Evolutionary conservation across 495 filamentous ascomycete species (phyloP), one percentile per base, ranked within the genome.

Genomic region (Xylaria castorea): DNA sequence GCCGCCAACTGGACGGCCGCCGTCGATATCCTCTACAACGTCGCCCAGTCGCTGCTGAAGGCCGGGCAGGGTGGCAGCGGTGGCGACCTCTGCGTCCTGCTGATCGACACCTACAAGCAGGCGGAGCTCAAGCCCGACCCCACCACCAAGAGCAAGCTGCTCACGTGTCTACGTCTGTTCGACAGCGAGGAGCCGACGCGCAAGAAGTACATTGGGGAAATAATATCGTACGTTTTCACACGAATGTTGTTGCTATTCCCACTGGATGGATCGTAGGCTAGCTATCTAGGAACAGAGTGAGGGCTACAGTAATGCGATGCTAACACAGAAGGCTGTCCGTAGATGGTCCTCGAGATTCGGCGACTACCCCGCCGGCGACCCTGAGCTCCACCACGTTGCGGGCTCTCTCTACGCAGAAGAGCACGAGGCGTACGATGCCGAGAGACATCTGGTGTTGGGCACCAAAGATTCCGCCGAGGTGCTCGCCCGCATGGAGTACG

Each of bases 331-430:
- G 57, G 53, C 40, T 72, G 34, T 58, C 27, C 46, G 53, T 69
- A 92, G 90, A 70, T 99, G 96, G 96, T 95, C 94, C 75, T 86
- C 88, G 34, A 92, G 91, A 75, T 91, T 88, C 77, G 94, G 95
- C 71, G 92, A 95, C 51, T 91, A 93, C 78, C 96, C 97, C 57
- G 91, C 94, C 73, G 96, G 96, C 58, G 96, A 99, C 76, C 93
- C 97, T 6, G 97, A 98, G 72, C 85, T 99, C 70, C 96, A 99
- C 79, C 95, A 98, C 83, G 94, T 97, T 63, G 91, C 91, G 27
- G 96, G 96, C 53, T 91, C 90, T 11, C 85, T 98, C 36, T 97
- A 92, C 79, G 94, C 94, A 14, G 93, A 97, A 81, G 95, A 97
- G 77, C 90, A 93, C 79, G 93, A 97, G 62, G 89, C 91, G 14